Evolutionary conservation across 2,329 filamentous ascomycete genomes (phyloP), one percentile per base, ranked within the genome.

Genomic region (Ophiostoma montium): DNA sequence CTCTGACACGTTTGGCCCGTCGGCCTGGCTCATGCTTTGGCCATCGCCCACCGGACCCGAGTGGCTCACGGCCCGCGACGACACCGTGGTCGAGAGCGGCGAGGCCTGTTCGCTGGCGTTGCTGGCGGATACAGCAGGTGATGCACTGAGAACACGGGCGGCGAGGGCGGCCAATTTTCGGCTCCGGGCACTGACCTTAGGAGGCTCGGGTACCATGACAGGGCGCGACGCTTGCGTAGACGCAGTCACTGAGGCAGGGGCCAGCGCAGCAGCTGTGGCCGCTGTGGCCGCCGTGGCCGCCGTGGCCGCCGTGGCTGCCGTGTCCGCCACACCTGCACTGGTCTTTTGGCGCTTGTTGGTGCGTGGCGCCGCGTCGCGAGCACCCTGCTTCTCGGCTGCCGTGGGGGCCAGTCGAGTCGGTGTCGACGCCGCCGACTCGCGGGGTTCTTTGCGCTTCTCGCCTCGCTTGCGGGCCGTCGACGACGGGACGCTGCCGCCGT

Each of bases 381-480:
- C 23, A 10, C 13, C 39, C 21, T 30, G 19, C 23, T 21, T 16
- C 32, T 12, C 11, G 35, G 7, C 13, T 8, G 35, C 11, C 2
- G 9, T 15, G 2, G 16, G 35, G 10, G 19, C 13, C 19, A 48
- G 50, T 32, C 49, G 50, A 0, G 32, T 35, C 3, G 50, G 52
- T 3, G 52, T 49, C 2, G 52, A 36, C 10, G 46, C 19, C 2
- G 15, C n/a, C 10, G 47, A 41, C 3, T 49, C 49, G 3, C 21
- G 47, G 3, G 21, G 23, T 1, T 51, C 51, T 33, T 52, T 54
- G 16, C 51, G 49, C 18, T 56, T 54, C 7, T 49, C 47, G 7
- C 43, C 44, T 3, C 19, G 15, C n/a, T 12, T 23, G 16, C 43
- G 39, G 11, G 23, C 44, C 6, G 23, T 39, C 10, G 45, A 33